Evolutionary conservation across 2,329 filamentous ascomycete genomes (phyloP).

Genomic region (Zasmidium citrigriseum): DNA sequence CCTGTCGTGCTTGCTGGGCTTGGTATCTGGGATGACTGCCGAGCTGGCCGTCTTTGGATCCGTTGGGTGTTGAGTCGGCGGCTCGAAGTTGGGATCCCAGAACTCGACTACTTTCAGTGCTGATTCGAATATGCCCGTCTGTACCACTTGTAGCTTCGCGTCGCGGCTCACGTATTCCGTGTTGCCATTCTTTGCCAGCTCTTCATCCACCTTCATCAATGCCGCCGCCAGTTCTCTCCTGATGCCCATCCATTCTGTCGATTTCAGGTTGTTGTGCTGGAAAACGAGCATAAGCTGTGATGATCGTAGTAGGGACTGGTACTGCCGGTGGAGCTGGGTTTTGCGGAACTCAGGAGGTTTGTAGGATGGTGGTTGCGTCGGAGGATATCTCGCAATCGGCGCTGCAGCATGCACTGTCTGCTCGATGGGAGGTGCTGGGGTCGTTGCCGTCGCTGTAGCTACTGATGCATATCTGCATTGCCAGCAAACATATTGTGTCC

Average conservation of each 20-base stretch:
- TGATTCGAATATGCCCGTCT: conserved; percentile 84
- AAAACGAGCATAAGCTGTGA: conserved; percentile 85
- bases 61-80: background rate
- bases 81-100: conserved; percentile 50
- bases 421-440: conserved; percentile 54
- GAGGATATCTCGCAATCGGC: conserved; percentile 54
- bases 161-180: conserved; percentile 47
- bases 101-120: conserved; percentile 86
- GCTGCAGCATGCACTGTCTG: conserved; percentile 45
- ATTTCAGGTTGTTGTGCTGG: conserved; percentile 75
- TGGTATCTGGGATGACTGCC: conserved; percentile 34
- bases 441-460: conserved; percentile 46
- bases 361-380: conserved; percentile 82
- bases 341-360: conserved; percentile 85
- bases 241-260: conserved; percentile 73
- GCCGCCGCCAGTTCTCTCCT: conserved; percentile 67
- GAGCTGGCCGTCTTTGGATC: conserved; percentile 28
- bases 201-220: conserved; percentile 65
- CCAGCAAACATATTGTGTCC: conserved; percentile 33
- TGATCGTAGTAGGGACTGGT: conserved; percentile 83
- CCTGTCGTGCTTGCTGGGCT: conserved; percentile 16
- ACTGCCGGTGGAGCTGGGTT: conserved; percentile 82
- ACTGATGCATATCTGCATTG: conserved; percentile 52
- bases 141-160: conserved; percentile 75
- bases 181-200: conserved; percentile 60